Evolutionary conservation across 2,329 filamentous ascomycete species (phyloP).

Genomic region (Claviceps capensis): DNA sequence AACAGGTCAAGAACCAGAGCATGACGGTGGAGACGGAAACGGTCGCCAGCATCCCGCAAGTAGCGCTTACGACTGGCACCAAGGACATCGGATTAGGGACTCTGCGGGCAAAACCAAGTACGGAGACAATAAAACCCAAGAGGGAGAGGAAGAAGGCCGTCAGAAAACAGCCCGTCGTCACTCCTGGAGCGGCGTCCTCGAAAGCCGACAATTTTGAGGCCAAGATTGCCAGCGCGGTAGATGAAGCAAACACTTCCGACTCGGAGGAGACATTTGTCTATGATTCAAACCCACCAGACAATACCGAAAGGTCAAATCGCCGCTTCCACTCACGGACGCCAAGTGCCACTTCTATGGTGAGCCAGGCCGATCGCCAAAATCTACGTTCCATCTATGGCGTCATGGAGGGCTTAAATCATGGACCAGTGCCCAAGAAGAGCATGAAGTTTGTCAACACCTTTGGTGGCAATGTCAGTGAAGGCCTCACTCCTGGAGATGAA

Average conservation of each 20-base stretch:
- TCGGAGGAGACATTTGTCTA: constrained; percentile 98
- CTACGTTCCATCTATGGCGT: constrained; percentile 53
- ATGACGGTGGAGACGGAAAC: constrained; percentile 99
- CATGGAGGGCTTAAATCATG: constrained; percentile 41
- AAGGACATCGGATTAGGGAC: constrained; percentile 56
- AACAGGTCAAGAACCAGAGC: constrained; percentile 58
- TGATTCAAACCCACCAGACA: constrained; percentile 82
- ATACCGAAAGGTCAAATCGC: constrained; percentile 42
- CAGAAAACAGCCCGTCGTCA: constrained; percentile 61
- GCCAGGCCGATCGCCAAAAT: constrained; percentile 48
- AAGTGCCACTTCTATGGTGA: constrained; percentile 74
- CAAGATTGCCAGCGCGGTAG: constrained; percentile 88
- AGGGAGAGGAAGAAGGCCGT: constrained; percentile 76
- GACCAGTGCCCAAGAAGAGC: constrained; percentile 54
- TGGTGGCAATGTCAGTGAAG: constrained; percentile 42
- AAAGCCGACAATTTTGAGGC: constrained; percentile 98
- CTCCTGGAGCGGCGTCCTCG: constrained; percentile 63
- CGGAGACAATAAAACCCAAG: constrained; percentile 89
- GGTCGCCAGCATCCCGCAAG: constrained; percentile 78
- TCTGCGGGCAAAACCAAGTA: constrained; percentile 74
- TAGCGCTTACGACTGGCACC: constrained; percentile 54
- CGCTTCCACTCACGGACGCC: constrained; percentile 89
- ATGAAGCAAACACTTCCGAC: constrained; percentile 91
- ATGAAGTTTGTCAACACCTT: constrained; percentile 92
- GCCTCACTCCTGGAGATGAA: constrained; percentile 44